A percentile compares a stretch with the other conserved stretches of the same genome.
These are phyloP conservation scores for Phytophthora fragariaefolia DNA, from an alignment of 352 stramenopile genomes.

Conservation along the genomic window DNA sequence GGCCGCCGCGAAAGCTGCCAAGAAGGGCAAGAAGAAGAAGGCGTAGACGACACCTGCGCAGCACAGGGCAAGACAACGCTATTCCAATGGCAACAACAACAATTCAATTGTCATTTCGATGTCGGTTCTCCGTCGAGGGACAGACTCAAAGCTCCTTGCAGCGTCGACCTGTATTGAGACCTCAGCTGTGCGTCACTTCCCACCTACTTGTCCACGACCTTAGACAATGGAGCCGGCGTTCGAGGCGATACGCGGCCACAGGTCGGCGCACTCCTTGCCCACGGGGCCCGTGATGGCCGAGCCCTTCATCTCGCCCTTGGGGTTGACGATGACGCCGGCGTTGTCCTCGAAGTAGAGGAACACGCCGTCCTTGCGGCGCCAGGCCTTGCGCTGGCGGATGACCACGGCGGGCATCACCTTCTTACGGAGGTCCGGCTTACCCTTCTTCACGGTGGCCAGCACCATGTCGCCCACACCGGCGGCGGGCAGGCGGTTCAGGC, in stretches of 20 bases:
- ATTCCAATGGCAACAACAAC: constrained; percentile 37
- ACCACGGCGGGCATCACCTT: constrained; percentile 99
- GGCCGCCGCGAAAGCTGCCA: constrained; percentile 72
- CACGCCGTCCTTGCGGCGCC: constrained; percentile 98
- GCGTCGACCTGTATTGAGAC: no score
- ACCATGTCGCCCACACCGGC: constrained; percentile 99
- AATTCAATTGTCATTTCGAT: constrained; percentile 46
- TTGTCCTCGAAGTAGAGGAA: constrained; percentile 99
- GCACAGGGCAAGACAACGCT: not conserved
- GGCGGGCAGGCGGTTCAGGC: constrained; percentile 99
- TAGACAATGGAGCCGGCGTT: constrained; percentile 99
- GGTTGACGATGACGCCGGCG: constrained; percentile 99
- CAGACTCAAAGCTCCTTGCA: no score
- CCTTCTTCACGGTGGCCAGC: constrained; percentile 99
- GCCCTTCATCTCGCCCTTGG: constrained; percentile 99
- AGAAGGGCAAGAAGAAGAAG: constrained; percentile 87
- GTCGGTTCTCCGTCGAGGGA: constrained; percentile 29
- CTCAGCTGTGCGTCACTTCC: no score
- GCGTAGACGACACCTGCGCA: constrained; percentile 24
- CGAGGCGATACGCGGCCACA: constrained; percentile 99
- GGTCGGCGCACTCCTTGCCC: constrained; percentile 99
- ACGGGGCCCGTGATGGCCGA: constrained; percentile 99
- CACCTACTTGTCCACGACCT: no score
- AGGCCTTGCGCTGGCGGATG: constrained; percentile 99
- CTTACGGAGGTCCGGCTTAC: constrained; percentile 99